These are phyloP conservation scores for Zygosaccharomyces bisporus DNA, from an alignment of 805 yeast species.

Conservation along the genomic window DNA sequence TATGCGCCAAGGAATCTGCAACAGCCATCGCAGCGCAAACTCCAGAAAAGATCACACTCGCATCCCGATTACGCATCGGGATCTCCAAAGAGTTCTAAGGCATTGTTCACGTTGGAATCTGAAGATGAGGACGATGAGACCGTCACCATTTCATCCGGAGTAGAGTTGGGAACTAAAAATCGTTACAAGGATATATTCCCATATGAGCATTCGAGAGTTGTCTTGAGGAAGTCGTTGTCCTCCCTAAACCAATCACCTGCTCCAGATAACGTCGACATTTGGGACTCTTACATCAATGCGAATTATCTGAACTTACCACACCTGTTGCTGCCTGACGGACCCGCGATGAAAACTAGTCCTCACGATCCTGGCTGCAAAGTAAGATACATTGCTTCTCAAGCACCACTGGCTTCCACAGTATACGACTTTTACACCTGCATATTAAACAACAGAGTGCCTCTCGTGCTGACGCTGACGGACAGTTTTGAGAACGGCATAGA, in stretches of 20 bases:
- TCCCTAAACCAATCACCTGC: conserved; percentile 1
- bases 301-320: conserved; percentile 49
- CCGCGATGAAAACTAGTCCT: neutral
- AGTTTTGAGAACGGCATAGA: conserved; percentile 71
- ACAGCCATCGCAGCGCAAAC: conserved; percentile 50
- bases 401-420: conserved; percentile 71
- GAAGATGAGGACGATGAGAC: conserved; percentile 25
- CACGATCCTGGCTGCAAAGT: conserved; percentile 33
- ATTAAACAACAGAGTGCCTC: conserved; percentile 55
- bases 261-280: conserved; percentile 22
- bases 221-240: conserved; percentile 36
- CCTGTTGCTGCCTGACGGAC: conserved; percentile 7
- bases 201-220: conserved; percentile 80
- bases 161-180: conserved; percentile 77
- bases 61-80: conserved; percentile 18
- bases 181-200: conserved; percentile 87
- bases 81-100: conserved; percentile 6
- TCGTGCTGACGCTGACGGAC: conserved; percentile 72
- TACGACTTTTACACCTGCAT: conserved; percentile 85
- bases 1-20: conserved; percentile 75
- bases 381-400: conserved; percentile 82
- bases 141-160: conserved; percentile 61
- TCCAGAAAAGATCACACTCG: conserved; percentile 24
- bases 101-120: conserved; percentile 14
- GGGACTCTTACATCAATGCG: conserved; percentile 78